phyloP scores from a whole-genome alignment of 441 rosid genomes.

The Brassica balearica region DNA sequence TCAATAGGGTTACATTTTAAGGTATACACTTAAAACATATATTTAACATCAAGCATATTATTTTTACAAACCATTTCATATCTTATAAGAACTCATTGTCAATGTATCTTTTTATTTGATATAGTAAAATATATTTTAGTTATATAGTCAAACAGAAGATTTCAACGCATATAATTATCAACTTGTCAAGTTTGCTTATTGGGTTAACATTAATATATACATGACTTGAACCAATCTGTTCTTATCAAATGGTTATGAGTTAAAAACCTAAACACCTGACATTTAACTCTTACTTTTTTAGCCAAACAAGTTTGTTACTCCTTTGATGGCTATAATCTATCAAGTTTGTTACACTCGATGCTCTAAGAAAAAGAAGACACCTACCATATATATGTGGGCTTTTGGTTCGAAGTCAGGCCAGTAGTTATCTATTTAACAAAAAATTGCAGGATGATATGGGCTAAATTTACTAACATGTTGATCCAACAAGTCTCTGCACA shows the following conservation, averaged over 20 bases:
- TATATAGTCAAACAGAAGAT: not conserved
- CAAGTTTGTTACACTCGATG: no score
- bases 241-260: not conserved
- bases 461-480: no score
- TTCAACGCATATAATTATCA: not conserved
- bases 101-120: not conserved
- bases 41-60: not conserved
- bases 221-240: not conserved
- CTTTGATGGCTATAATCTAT: not conserved
- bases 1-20: not conserved
- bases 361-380: no score
- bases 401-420: no score
- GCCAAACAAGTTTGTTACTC: not conserved
- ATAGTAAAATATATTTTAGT: not conserved
- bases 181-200: not conserved
- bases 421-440: no score
- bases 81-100: not conserved
- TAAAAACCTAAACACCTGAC: not conserved
- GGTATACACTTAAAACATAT: not conserved
- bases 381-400: no score
- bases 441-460: no score
- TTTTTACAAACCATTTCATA: not conserved
- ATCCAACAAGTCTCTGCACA: no score
- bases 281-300: not conserved
- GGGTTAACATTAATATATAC: not conserved